Evolutionary conservation across 2,329 filamentous ascomycete species (phyloP).

Genomic region (Huntiella savannae): DNA sequence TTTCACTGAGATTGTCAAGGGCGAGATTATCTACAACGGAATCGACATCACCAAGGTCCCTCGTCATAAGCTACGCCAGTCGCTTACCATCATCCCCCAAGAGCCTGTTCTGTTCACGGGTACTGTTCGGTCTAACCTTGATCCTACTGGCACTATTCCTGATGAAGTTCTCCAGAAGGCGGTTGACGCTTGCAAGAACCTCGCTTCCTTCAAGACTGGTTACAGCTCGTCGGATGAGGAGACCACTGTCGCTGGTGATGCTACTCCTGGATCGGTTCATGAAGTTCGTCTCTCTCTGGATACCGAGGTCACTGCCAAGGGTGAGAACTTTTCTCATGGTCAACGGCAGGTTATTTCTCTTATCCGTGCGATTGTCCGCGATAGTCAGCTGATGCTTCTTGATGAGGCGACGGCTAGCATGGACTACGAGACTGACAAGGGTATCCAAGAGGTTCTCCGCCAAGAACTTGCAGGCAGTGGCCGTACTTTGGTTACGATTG

Average conservation of each 20-base stretch:
- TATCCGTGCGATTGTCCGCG: slow-evolving; percentile 26
- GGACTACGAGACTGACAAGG: slow-evolving; percentile 28
- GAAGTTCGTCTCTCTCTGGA: slow-evolving; percentile 19
- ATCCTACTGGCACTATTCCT: slow-evolving; percentile 32
- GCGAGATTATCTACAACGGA: slow-evolving; percentile 27
- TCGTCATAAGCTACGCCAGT: slow-evolving; percentile 24
- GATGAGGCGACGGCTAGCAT: slow-evolving; percentile 33
- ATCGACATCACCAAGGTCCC: slow-evolving; percentile 26
- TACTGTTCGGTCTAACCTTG: slow-evolving; percentile 29
- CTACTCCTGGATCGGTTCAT: slow-evolving; percentile 11
- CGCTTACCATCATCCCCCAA: slow-evolving; percentile 30
- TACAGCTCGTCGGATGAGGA: slow-evolving; percentile 13
- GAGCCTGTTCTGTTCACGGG: slow-evolving; percentile 30
- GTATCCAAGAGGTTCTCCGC: slow-evolving; percentile 27
- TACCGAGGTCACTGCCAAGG: slow-evolving; percentile 24
- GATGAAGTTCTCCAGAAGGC: slow-evolving; percentile 36
- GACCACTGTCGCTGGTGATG: slow-evolving; percentile 1
- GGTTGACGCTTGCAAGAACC: slow-evolving; percentile 32
- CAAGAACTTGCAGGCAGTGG: slow-evolving; percentile 26
- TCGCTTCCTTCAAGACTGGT: slow-evolving; percentile 24
- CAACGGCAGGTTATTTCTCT: slow-evolving; percentile 31
- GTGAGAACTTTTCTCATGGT: slow-evolving; percentile 28
- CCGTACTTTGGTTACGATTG: slow-evolving; percentile 29
- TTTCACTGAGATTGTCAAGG: slow-evolving; percentile 23
- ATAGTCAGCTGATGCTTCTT: slow-evolving; percentile 27